Evolutionary conservation across 2,329 filamentous ascomycete genomes (phyloP).

Genomic region (Beauveria rudraprayagi): DNA sequence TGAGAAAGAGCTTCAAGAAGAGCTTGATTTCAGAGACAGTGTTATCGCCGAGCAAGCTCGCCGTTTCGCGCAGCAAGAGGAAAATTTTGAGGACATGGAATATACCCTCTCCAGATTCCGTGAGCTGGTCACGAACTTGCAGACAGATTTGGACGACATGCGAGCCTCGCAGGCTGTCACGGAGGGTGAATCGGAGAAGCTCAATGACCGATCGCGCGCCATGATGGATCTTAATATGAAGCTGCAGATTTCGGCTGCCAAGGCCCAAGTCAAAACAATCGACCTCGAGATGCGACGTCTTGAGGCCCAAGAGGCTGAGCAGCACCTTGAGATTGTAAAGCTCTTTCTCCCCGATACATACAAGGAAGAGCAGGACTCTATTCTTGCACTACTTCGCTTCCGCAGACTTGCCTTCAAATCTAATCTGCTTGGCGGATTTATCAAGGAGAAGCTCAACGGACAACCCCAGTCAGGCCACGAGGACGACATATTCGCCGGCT

Average conservation of each 20-base stretch:
- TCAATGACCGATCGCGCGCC: constrained; percentile 78
- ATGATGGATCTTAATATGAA: constrained; percentile 98
- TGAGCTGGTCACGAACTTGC: constrained; percentile 77
- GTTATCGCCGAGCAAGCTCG: constrained; percentile 76
- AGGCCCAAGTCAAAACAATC: constrained; percentile 90
- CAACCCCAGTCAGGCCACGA: constrained; percentile 60
- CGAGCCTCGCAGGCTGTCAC: constrained; percentile 85
- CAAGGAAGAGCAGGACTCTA: constrained; percentile 70
- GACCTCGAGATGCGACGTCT: constrained; percentile 81
- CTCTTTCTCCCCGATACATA: constrained; percentile 83
- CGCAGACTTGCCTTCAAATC: constrained; percentile 86
- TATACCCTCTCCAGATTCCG: constrained; percentile 84
- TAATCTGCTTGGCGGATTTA: constrained; percentile 64
- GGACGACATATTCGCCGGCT: constrained; percentile 71
- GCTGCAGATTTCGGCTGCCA: constrained; percentile 79
- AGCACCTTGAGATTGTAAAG: constrained; percentile 83
- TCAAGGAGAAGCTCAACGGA: constrained; percentile 68
- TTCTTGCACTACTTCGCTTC: constrained; percentile 83
- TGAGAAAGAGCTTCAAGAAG: constrained; percentile 88
- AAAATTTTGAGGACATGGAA: constrained; percentile 76
- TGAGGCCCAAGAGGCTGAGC: constrained; percentile 79
- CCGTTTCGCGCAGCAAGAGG: constrained; percentile 66
- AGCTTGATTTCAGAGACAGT: constrained; percentile 80
- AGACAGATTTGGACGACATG: constrained; percentile 85
- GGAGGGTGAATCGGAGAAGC: constrained; percentile 84